phyloP scores from a whole-genome alignment of 1,284 basidiomycete species.

The Cryptococcus deneoformans region DNA sequence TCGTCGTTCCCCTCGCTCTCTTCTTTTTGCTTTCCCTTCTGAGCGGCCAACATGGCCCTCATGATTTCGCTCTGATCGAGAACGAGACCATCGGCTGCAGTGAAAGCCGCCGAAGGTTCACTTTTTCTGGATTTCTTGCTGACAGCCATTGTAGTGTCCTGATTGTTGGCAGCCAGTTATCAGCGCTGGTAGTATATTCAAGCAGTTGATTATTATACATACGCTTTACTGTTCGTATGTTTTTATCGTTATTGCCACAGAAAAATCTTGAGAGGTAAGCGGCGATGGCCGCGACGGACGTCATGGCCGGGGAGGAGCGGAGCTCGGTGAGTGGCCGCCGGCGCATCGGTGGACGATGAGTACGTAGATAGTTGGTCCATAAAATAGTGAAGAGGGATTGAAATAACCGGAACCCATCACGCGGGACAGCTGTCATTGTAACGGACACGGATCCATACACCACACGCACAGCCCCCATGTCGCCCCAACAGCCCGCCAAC shows the following conservation, averaged over 20 bases:
- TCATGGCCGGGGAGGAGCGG: too few species aligned
- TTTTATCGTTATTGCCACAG: neutral
- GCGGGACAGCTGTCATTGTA: neutral
- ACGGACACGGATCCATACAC: neutral
- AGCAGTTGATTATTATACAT: neutral
- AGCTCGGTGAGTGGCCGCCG: too few species aligned
- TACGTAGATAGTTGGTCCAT: too few species aligned
- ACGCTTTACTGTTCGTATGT: neutral
- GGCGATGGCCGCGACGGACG: neutral
- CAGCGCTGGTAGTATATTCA: neutral
- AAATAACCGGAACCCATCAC: too few species aligned
- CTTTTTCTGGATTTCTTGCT: neutral
- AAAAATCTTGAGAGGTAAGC: slow-evolving; percentile 1
- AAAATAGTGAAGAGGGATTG: too few species aligned
- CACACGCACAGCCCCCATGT: neutral
- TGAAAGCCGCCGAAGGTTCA: neutral
- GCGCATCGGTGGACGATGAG: too few species aligned
- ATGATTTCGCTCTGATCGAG: slow-evolving; percentile 42
- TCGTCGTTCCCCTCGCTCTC: slow-evolving; percentile 6
- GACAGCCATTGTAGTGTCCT: neutral
- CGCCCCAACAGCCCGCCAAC: neutral
- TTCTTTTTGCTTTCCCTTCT: slow-evolving; percentile 20
- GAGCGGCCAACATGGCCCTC: slow-evolving; percentile 47
- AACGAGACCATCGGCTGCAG: neutral
- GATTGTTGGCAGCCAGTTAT: too few species aligned